Evolutionary conservation across 2,329 filamentous ascomycete species (phyloP).

Genomic region (Penicillium sp.): DNA sequence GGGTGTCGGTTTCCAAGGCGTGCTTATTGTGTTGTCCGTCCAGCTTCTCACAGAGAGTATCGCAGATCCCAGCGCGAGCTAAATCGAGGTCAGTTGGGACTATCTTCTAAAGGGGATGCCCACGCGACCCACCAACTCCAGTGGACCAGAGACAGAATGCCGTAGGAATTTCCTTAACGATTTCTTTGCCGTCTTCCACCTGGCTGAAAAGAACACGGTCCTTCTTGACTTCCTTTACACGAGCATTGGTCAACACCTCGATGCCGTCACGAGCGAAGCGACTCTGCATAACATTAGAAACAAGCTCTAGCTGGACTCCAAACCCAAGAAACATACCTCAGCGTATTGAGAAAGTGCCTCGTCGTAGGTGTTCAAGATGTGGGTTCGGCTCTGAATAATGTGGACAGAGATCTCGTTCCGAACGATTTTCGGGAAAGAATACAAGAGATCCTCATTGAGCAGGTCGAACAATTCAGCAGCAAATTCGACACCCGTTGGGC

Average conservation of each 20-base stretch:
- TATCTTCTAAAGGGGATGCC: neutral
- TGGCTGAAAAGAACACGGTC: slow-evolving; percentile 91
- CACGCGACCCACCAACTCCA: slow-evolving; percentile 62
- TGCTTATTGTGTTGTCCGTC: slow-evolving; percentile 80
- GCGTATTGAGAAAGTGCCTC: slow-evolving; percentile 90
- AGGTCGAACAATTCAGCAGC: slow-evolving; percentile 95
- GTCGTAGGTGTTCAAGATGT: slow-evolving; percentile 98
- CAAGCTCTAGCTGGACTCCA: neutral
- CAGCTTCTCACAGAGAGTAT: slow-evolving; percentile 74
- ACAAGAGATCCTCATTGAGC: slow-evolving; percentile 86
- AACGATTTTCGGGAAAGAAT: slow-evolving; percentile 82
- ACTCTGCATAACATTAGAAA: slow-evolving; percentile 43
- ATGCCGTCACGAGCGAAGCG: slow-evolving; percentile 89
- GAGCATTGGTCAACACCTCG: slow-evolving; percentile 85
- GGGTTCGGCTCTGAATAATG: slow-evolving; percentile 87
- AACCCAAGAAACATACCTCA: slow-evolving; percentile 51
- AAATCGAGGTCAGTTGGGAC: slow-evolving; percentile 5
- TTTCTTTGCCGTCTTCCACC: slow-evolving; percentile 67
- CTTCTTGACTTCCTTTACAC: slow-evolving; percentile 80
- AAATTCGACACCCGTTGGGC: slow-evolving; percentile 95
- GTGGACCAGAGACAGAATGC: slow-evolving; percentile 98
- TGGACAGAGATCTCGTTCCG: slow-evolving; percentile 98
- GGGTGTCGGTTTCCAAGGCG: slow-evolving; percentile 90
- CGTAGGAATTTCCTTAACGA: slow-evolving; percentile 93
- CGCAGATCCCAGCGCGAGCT: slow-evolving; percentile 76